Evolutionary conservation across 805 yeast genomes (phyloP).

Genomic region (Cephaloascus albidus): DNA sequence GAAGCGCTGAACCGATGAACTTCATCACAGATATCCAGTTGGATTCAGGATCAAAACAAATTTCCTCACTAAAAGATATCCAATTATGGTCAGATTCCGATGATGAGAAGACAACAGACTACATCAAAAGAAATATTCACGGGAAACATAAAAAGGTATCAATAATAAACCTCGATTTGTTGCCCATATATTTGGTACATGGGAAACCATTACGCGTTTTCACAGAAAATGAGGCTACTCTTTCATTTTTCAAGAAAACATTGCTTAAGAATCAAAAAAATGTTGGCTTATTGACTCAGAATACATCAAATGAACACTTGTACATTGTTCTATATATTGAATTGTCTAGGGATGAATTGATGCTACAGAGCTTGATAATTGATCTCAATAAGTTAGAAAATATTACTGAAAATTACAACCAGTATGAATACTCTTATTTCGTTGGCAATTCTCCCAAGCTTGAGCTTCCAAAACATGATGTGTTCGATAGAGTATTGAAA

Average conservation of each 20-base stretch:
- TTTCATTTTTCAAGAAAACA: constrained; percentile 4
- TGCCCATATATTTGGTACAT: constrained; percentile 16
- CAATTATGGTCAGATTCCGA: constrained; percentile 12
- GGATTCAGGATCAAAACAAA: not conserved
- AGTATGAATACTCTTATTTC: not conserved
- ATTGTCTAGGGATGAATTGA: not conserved
- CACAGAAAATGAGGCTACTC: constrained; percentile 9
- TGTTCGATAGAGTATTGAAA: not conserved
- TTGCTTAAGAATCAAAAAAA: constrained; percentile 2
- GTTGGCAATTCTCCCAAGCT: not conserved
- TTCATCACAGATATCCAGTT: not conserved
- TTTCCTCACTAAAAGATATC: constrained; percentile 7
- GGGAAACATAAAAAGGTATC: constrained; percentile 3
- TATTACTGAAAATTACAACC: not conserved
- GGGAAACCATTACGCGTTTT: constrained; percentile 12
- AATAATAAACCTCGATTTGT: constrained; percentile 8
- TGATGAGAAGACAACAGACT: constrained; percentile 1
- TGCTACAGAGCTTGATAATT: not conserved
- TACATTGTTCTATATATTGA: not conserved
- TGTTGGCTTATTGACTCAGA: constrained; percentile 11
- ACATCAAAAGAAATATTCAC: not conserved
- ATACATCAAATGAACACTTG: not conserved
- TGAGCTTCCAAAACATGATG: too few relatives aligned
- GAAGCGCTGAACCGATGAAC: not conserved
- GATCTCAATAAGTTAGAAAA: not conserved